Evolutionary conservation across 129 eudicot genomes (phyloP).

Genomic region (Centella asiatica): DNA sequence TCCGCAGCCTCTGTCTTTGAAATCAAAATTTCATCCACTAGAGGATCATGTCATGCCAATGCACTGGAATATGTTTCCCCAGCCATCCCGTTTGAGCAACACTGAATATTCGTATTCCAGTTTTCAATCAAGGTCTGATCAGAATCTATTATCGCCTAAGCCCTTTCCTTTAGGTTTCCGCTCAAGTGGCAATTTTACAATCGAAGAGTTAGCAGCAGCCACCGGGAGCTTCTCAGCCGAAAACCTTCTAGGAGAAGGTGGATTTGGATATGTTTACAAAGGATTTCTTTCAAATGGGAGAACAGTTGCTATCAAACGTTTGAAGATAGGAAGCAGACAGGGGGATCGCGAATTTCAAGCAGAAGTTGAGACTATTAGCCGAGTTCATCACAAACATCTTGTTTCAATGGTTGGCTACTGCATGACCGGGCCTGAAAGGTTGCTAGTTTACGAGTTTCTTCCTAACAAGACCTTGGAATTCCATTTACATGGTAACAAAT

Average conservation of each 20-base stretch:
- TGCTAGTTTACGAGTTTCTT: conserved; percentile 64
- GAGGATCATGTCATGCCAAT: not conserved
- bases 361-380: conserved; percentile 49
- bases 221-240: conserved; percentile 39
- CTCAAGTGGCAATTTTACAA: conserved; percentile 1
- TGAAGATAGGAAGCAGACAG: conserved; percentile 47
- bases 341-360: conserved; percentile 60
- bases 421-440: conserved; percentile 41
- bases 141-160: not conserved
- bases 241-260: conserved; percentile 57
- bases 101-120: not conserved
- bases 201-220: conserved; percentile 31
- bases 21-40: not conserved
- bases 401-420: conserved; percentile 59
- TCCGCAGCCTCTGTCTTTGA: not conserved
- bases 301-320: conserved; percentile 39
- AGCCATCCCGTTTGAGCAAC: not conserved
- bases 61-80: not conserved
- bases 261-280: conserved; percentile 55
- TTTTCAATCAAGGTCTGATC: not conserved
- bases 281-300: conserved; percentile 48
- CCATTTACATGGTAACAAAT: conserved; percentile 39
- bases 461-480: conserved; percentile 48
- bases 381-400: conserved; percentile 55
- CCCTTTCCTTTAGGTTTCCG: no score